phyloP scores from a whole-genome alignment of 257 asterid genomes.

The Fraxinus anomala region DNA sequence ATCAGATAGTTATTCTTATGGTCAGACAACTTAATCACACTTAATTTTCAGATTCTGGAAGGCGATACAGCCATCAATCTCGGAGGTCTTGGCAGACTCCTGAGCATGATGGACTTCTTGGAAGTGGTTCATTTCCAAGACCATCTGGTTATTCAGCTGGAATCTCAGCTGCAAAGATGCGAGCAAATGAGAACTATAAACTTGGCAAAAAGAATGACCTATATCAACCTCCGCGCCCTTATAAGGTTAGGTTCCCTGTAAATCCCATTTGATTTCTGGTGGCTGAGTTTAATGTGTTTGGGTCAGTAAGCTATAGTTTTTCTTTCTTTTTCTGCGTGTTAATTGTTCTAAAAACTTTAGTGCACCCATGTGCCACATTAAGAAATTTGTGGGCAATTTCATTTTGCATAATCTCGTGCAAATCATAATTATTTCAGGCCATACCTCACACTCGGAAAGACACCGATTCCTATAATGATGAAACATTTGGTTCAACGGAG shows the following conservation, averaged over 20 bases:
- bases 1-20: neutral
- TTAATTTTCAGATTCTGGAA: slow-evolving; percentile 63
- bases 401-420: slow-evolving; percentile 16
- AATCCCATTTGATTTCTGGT: slow-evolving; percentile 7
- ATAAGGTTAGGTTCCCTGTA: slow-evolving; percentile 59
- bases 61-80: slow-evolving; percentile 57
- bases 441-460: slow-evolving; percentile 68
- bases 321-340: neutral
- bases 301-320: neutral
- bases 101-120: slow-evolving; percentile 98
- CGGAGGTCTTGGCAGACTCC: slow-evolving; percentile 79
- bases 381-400: slow-evolving; percentile 11
- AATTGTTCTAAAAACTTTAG: neutral
- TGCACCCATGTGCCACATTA: neutral
- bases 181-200: slow-evolving; percentile 57
- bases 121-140: slow-evolving; percentile 92
- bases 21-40: slow-evolving; percentile 4
- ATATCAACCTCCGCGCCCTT: slow-evolving; percentile 98
- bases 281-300: slow-evolving; percentile 7
- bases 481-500: slow-evolving; percentile 88
- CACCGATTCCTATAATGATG: slow-evolving; percentile 70
- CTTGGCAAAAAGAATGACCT: slow-evolving; percentile 76
- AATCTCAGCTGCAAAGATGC: slow-evolving; percentile 49
- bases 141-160: slow-evolving; percentile 74
- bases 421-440: slow-evolving; percentile 53